Percentiles rank a stretch among this genome's conserved stretches.
Conservation (phyloP, 176 grass and related monocot genomes). For the Chrysopogon serrulatus region DNA sequence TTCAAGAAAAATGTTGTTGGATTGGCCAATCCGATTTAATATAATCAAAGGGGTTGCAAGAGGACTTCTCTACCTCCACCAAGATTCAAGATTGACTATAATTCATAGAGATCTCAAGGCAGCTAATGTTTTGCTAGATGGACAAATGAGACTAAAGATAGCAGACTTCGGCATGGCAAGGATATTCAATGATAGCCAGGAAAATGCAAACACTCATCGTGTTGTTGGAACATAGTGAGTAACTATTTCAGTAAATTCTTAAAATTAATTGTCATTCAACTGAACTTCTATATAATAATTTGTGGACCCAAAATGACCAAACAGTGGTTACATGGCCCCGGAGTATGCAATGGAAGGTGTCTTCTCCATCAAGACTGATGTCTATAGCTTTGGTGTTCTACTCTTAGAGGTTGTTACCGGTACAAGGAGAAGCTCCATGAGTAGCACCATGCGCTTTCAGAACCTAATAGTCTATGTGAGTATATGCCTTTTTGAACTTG, state of each 20-base stretch:
- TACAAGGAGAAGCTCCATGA: slow-evolving; percentile 19
- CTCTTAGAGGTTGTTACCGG: slow-evolving; percentile 41
- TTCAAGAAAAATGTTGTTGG: background rate
- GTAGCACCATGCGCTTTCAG: background rate
- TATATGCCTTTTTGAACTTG: background rate
- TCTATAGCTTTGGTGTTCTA: slow-evolving; percentile 47
- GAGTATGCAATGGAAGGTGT: slow-evolving; percentile 48
- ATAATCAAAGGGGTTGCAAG: slow-evolving; percentile 40
- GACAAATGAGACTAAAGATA: slow-evolving; percentile 40
- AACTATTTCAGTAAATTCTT: background rate
- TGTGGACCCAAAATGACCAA: background rate
- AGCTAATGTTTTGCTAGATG: slow-evolving; percentile 37
- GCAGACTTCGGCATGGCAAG: slow-evolving; percentile 49
- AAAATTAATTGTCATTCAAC: background rate
- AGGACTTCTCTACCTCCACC: slow-evolving; percentile 50
- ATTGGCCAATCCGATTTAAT: slow-evolving; percentile 31
- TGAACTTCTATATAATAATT: background rate
- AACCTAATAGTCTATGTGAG: slow-evolving; percentile 38
- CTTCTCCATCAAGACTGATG: slow-evolving; percentile 43
- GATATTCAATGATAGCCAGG: slow-evolving; percentile 27
- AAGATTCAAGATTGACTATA: slow-evolving; percentile 41
- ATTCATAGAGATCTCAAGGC: slow-evolving; percentile 32
- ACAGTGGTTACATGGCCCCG: slow-evolving; percentile 41
- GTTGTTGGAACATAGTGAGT: slow-evolving; percentile 47
- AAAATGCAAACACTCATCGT: slow-evolving; percentile 24